Base-by-base conservation (phyloP, 2,329 filamentous ascomycete genomes). In the Botrytis medusae region DNA sequence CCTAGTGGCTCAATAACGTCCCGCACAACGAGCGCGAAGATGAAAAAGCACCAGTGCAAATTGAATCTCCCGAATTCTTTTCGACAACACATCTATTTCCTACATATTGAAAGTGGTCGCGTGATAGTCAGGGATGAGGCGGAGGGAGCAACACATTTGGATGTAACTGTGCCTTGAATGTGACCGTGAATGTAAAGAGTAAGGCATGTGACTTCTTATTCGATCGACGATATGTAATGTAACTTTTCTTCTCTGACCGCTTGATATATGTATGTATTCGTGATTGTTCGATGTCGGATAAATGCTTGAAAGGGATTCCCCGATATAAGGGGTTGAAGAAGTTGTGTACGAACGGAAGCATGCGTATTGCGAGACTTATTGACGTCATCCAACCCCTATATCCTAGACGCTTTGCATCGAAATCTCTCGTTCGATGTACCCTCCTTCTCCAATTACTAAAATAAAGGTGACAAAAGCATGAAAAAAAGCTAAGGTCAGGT, bases 1-100 rank as follows among this genome's bases (percentile, higher is more conserved):
- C 29, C 32, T 46, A 69, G 42, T 69, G 48, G 48, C 40, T 46
- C 59, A 51, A 72, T 16, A 67, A 40, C n/a, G 65, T 68, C 42
- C 40, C n/a, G 65, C 32, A 25, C 62, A 34, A 48, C 22, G 42
- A 65, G 29, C 25, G 42, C 18, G 40, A 64, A 64, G 61, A 64
- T 44, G 61, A 63, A 44, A 64, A 64, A 20, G 42, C 29, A 12
- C 40, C 22, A 64, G n/a, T 64, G n/a, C 40, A 7, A 32, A 44
- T 64, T 64, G 20, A 48, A 48, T 34, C 6, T 37, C 4, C 48
- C 18, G 65, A 68, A 44, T 4, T 42, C 34, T 42, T 57, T 42
- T 57, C n/a, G 37, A 57, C 25, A 68, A 54, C 48, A 57, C 64
- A 68, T 68, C 64, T 42, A 16, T 57, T 42, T n/a, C 9, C 16